A percentile compares a stretch with the other conserved stretches of the same genome.
Conservation (phyloP, 2,329 filamentous ascomycete species). For the Beauveria sp. region DNA sequence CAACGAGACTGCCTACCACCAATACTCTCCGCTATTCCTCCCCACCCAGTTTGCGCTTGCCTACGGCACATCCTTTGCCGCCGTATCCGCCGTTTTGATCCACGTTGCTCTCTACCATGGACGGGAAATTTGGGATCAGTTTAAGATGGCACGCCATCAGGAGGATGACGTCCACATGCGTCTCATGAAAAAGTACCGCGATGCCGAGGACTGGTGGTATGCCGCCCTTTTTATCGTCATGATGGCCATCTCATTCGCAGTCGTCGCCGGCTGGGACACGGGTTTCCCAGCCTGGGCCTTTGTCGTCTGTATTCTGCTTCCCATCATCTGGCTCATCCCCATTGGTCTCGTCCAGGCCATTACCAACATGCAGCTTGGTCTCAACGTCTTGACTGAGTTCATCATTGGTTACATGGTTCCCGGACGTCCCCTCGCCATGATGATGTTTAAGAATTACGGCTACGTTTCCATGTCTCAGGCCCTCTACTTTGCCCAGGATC, state of each 20-base stretch:
- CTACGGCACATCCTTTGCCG: conserved; percentile 61
- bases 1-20: conserved; percentile 51
- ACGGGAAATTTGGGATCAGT: conserved; percentile 46
- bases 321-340: conserved; percentile 51
- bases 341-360: conserved; percentile 55
- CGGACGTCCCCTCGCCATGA: conserved; percentile 62
- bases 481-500: conserved; percentile 56
- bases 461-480: conserved; percentile 62
- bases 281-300: conserved; percentile 52
- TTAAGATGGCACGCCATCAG: conserved; percentile 46
- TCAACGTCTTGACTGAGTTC: conserved; percentile 68
- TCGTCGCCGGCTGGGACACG: conserved; percentile 48
- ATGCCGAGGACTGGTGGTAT: conserved; percentile 55
- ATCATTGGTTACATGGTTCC: conserved; percentile 68
- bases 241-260: conserved; percentile 46
- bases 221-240: conserved; percentile 42
- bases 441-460: conserved; percentile 71
- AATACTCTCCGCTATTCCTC: conserved; percentile 59
- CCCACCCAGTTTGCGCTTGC: conserved; percentile 52
- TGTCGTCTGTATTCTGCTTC: conserved; percentile 48
- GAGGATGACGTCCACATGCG: conserved; percentile 54
- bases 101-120: conserved; percentile 51
- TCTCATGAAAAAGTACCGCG: conserved; percentile 53
- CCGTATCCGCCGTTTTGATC: conserved; percentile 52
- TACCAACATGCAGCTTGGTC: conserved; percentile 55